Percentiles rank a stretch among this genome's conserved stretches.
phyloP scores from a whole-genome alignment of 805 yeast genomes.

The Saturnispora gosingensis region DNA sequence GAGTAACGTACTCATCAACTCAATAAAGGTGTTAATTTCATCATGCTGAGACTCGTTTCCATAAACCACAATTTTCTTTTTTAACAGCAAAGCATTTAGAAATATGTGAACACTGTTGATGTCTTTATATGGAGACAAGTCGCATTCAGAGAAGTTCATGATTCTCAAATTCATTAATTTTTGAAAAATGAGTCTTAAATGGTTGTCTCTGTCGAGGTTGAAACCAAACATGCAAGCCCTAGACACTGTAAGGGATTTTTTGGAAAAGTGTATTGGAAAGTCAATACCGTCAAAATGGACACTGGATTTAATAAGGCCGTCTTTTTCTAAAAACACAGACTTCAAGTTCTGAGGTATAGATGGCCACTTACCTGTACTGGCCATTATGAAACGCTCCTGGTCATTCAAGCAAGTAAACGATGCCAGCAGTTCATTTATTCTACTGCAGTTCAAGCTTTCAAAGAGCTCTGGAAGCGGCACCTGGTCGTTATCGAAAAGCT shows the following conservation, averaged over 20 bases:
- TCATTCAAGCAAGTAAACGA: slow-evolving; percentile 10
- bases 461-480: slow-evolving; percentile 4
- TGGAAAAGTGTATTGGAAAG: slow-evolving; percentile 27
- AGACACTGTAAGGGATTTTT: slow-evolving; percentile 21
- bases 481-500: slow-evolving; percentile 16
- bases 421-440: slow-evolving; percentile 23
- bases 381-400: slow-evolving; percentile 16
- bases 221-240: slow-evolving; percentile 23
- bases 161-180: slow-evolving; percentile 9
- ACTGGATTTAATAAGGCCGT: slow-evolving; percentile 16
- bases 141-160: slow-evolving; percentile 3
- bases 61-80: slow-evolving; percentile 33
- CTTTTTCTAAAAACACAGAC: slow-evolving; percentile 13
- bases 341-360: slow-evolving; percentile 9
- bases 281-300: slow-evolving; percentile 15
- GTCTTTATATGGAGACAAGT: slow-evolving; percentile 16
- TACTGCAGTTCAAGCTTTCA: slow-evolving; percentile 16
- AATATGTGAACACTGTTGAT: slow-evolving; percentile 31
- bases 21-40: slow-evolving; percentile 36
- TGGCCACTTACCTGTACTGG: slow-evolving; percentile 8
- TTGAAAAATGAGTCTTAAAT: slow-evolving; percentile 17
- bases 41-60: slow-evolving; percentile 38
- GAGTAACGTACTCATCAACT: slow-evolving; percentile 31
- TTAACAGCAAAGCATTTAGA: slow-evolving; percentile 39
- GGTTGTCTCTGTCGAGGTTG: slow-evolving; percentile 23